phyloP scores from a whole-genome alignment of 495 filamentous ascomycete genomes.

The Trichoderma reesei region DNA sequence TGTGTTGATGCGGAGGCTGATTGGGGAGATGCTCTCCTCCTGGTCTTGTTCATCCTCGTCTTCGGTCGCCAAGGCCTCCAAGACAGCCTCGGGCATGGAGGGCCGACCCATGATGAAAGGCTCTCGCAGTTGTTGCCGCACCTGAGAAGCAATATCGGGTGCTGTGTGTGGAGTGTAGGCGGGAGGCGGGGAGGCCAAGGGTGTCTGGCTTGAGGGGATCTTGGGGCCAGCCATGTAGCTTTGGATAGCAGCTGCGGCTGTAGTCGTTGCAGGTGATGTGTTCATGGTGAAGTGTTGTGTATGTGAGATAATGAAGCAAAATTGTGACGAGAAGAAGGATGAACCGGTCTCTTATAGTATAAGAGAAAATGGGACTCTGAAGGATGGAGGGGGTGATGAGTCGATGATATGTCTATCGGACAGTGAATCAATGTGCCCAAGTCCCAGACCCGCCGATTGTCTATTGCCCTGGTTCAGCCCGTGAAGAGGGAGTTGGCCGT shows the following conservation, averaged over 20 bases:
- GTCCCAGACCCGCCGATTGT: not conserved
- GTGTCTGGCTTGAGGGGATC: not conserved
- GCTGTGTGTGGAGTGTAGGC: not conserved
- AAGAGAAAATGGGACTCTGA: not conserved
- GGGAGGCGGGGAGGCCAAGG: not conserved
- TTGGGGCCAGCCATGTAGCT: not conserved
- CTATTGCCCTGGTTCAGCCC: not conserved
- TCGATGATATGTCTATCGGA: not conserved
- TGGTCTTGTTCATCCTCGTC: not conserved
- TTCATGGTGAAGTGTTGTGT: not conserved
- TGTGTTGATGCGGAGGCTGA: conserved; percentile 17
- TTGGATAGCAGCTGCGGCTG: not conserved
- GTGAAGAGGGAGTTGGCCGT: not conserved
- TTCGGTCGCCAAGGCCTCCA: not conserved
- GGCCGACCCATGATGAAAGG: not conserved
- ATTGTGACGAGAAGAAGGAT: not conserved
- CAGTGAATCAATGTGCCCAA: not conserved
- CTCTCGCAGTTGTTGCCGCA: not conserved
- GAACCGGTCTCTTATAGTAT: not conserved
- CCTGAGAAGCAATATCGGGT: not conserved
- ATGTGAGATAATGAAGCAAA: not conserved
- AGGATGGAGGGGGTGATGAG: not conserved
- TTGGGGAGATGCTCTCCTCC: conserved; percentile 12
- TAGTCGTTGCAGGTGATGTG: not conserved
- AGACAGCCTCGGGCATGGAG: not conserved